phyloP scores from a whole-genome alignment of 2,329 filamentous ascomycete genomes.

The Simplicillium sp. region DNA sequence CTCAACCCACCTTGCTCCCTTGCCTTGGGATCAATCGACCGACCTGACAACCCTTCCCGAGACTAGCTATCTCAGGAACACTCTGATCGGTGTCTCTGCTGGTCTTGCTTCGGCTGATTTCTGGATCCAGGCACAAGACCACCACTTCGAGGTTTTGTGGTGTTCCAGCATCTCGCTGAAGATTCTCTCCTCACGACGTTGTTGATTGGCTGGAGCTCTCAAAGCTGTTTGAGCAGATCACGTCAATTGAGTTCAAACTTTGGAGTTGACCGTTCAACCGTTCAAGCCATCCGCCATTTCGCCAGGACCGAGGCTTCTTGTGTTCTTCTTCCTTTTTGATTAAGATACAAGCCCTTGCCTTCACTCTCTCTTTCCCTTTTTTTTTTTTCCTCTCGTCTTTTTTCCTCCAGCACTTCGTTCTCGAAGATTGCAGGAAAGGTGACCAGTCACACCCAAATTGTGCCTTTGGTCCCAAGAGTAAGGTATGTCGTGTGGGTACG shows the following conservation, averaged over 20 bases:
- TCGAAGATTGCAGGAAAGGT: no score
- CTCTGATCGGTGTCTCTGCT: constrained; percentile 1
- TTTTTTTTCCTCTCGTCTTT: background rate
- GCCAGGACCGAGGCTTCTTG: constrained; percentile 3
- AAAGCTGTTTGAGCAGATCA: no score
- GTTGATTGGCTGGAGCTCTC: no score
- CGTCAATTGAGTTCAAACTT: constrained; percentile 3
- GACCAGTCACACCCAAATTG: no score
- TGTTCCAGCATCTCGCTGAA: no score
- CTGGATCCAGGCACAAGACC: no score
- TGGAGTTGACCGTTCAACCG: constrained; percentile 9
- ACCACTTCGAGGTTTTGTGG: no score
- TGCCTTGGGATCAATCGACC: constrained; percentile 6
- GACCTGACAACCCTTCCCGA: constrained; percentile 21
- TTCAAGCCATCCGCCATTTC: constrained; percentile 9
- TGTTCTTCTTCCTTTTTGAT: no score
- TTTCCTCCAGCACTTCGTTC: no score
- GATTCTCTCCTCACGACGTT: no score
- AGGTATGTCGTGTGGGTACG: background rate
- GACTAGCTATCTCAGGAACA: constrained; percentile 13
- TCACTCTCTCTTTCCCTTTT: no score
- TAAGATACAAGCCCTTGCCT: no score
- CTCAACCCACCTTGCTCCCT: constrained; percentile 6
- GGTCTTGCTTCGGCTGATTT: background rate
- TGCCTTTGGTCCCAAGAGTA: background rate